Conservation (phyloP, 2,329 filamentous ascomycete species). For the Pseudonectria buxi region DNA sequence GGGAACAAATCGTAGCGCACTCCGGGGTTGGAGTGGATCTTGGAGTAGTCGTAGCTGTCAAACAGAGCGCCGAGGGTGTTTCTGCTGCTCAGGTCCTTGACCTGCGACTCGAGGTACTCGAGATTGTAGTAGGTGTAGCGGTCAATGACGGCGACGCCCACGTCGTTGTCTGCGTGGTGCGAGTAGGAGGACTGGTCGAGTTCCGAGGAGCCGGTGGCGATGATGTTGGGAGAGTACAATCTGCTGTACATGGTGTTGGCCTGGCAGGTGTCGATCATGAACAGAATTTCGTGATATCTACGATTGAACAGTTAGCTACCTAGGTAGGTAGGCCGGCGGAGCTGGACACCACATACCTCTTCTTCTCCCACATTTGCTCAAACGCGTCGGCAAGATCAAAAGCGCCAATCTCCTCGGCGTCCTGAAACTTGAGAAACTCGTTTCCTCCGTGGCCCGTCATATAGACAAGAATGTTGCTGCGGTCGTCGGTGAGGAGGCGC, state of each 20-base stretch:
- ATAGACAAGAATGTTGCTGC: constrained; percentile 95
- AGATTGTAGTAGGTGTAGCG: constrained; percentile 98
- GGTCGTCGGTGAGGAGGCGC: constrained; percentile 84
- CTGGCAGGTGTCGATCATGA: constrained; percentile 99
- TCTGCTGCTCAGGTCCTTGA: constrained; percentile 78
- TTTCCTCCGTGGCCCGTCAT: constrained; percentile 99
- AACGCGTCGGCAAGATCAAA: constrained; percentile 96
- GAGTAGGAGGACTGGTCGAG: constrained; percentile 96
- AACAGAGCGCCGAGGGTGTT: constrained; percentile 90
- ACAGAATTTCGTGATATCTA: constrained; percentile 92
- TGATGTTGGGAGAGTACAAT: constrained; percentile 96
- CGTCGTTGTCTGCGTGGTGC: constrained; percentile 95
- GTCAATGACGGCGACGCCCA: constrained; percentile 96
- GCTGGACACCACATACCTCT: constrained; percentile 50
- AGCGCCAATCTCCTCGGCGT: constrained; percentile 93
- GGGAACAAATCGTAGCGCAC: constrained; percentile 93
- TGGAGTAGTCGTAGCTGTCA: constrained; percentile 88
- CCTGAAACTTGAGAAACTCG: constrained; percentile 97
- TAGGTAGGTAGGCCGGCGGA: background rate
- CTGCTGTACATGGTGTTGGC: constrained; percentile 99
- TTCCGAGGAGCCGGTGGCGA: constrained; percentile 93
- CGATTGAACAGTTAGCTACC: constrained; percentile 4
- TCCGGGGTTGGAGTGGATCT: constrained; percentile 90
- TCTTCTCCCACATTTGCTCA: constrained; percentile 99
- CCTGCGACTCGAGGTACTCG: constrained; percentile 88